Evolutionary conservation across 805 yeast species (phyloP), one percentile per base, ranked within the genome.

Genomic region (Cyberlindnera maritima): DNA sequence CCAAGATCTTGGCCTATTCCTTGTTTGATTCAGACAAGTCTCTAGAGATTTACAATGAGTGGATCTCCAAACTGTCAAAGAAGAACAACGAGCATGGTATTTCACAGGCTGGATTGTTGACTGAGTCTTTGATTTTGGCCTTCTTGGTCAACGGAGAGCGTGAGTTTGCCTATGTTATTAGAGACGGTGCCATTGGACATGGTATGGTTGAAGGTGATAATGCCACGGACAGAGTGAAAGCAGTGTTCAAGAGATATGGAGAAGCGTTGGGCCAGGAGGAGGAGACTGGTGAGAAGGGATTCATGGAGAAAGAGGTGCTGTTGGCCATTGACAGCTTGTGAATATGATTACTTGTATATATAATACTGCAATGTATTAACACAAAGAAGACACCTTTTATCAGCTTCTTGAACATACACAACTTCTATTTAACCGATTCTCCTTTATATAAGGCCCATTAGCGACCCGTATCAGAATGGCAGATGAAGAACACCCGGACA

Each of bases 151-250:
- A 69, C 33, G 64, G 69, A 36, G 83, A 80, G 57, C 62, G 83
- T 36, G 79, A 76, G 49, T 79, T 80, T 61, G 82, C 83, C 0
- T 65, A 69, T 44, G 71, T 77, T 36, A 58, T 79, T 12, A 66
- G 70, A 49, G 81, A 78, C 36, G 77, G 76, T 52, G 76, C 79
- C 0, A 55, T 67, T 0, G 65, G 62, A 32, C 72, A 69, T 44
- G 65, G 61, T 5, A 39, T 67, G 4, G 50, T 78, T 2, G 54
- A 55, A 14, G 72, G 76, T 29, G 76, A 71, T 25, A 54, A 56
- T 3, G 80, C 77, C 26, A 58, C 67, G 5, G 66, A 66, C 15
- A 56, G 56, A n/a, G 58, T 79, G 9, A 78, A 76, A 54, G 64
- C 59, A 10, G 52, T 68, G 9, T 68, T 80, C 52, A 71, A 75